A percentile compares a stretch with the other conserved stretches of the same genome.
phyloP scores from a whole-genome alignment of 2,329 filamentous ascomycete species.

The Aspergillus aculeatinus region DNA sequence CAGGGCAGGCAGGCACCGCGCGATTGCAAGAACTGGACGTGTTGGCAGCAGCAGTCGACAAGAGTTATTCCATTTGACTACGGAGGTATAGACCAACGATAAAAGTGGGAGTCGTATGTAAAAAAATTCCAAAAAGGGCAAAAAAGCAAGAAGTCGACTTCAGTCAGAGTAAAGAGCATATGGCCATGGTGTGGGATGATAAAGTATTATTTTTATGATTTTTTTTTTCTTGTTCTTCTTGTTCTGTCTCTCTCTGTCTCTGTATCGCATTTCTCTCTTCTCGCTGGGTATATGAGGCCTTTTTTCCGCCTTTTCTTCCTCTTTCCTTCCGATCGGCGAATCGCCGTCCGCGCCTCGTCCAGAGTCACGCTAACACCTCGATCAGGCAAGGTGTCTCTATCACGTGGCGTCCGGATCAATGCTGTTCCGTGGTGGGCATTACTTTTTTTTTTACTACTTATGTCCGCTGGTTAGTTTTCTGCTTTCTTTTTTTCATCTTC shows the following conservation, averaged over 20 bases:
- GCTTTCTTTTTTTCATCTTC: background rate
- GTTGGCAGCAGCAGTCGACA: background rate
- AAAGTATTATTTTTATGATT: background rate
- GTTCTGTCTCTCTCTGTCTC: background rate
- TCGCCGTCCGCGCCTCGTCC: background rate
- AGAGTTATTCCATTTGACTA: background rate
- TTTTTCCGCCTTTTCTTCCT: background rate
- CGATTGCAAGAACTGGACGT: background rate
- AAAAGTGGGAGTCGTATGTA: too few relatives aligned
- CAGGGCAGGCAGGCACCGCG: background rate
- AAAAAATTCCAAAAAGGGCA: too few relatives aligned
- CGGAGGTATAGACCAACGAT: too few relatives aligned
- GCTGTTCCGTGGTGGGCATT: background rate
- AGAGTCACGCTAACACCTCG: background rate
- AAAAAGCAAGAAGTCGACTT: background rate
- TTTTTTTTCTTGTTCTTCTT: background rate
- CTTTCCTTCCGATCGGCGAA: background rate
- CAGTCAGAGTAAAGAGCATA: background rate
- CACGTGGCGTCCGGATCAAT: background rate
- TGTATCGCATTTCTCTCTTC: background rate
- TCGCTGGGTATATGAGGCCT: background rate
- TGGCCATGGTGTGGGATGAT: background rate
- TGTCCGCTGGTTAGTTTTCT: background rate
- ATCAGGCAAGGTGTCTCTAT: conserved; percentile 1
- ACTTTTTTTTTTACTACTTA: background rate